phyloP scores from a whole-genome alignment of 495 filamentous ascomycete genomes.

The Chaetomium tenue region DNA sequence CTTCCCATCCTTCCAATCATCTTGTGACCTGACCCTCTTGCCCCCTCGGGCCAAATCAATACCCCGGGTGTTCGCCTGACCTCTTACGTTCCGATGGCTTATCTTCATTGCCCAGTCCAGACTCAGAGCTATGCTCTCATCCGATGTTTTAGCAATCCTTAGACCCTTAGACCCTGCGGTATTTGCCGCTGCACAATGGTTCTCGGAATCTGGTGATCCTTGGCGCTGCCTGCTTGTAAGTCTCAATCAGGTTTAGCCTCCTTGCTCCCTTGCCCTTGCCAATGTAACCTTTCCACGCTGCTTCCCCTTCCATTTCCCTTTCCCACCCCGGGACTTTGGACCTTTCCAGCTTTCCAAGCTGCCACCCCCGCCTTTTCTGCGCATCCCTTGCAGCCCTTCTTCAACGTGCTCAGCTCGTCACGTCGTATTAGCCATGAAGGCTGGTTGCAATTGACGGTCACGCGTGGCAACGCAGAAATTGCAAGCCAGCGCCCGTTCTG shows the following conservation, averaged over 20 bases:
- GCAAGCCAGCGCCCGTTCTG: not conserved
- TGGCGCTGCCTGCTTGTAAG: not conserved
- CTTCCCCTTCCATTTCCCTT: not conserved
- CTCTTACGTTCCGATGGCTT: no score
- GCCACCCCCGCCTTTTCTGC: not conserved
- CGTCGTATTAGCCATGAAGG: not conserved
- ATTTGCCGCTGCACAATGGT: not conserved
- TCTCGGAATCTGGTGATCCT: not conserved
- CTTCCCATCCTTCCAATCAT: not conserved
- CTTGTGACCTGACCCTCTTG: no score
- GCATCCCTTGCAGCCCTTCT: not conserved
- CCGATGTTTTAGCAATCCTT: not conserved
- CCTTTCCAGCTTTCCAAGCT: not conserved
- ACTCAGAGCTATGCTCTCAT: not conserved
- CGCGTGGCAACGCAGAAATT: slow-evolving; percentile 14
- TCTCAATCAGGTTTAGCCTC: not conserved
- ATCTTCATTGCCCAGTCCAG: not conserved
- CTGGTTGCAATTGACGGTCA: slow-evolving; percentile 12
- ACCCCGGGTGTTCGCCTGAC: no score
- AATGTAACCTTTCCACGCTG: not conserved
- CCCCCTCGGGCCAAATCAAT: no score
- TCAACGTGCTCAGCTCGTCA: slow-evolving; percentile 3
- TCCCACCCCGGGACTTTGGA: not conserved
- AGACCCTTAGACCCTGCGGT: not conserved
- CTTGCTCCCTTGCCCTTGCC: not conserved